phyloP scores from a whole-genome alignment of 1,284 basidiomycete genomes.

The Microbotryum scabiosae region DNA sequence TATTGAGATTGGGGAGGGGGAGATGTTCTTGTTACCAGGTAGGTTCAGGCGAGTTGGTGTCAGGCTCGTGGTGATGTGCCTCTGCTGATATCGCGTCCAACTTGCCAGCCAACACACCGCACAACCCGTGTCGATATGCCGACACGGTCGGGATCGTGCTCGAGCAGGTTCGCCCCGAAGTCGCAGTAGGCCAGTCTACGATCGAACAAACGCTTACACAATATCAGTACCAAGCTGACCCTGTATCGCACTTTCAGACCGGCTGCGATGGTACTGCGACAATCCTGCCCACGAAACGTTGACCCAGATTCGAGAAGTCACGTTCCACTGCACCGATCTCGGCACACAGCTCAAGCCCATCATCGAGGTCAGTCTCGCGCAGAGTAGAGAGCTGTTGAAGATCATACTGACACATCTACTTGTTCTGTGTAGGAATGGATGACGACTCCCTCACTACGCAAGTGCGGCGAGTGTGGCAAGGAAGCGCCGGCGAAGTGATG shows the following conservation, averaged over 20 bases:
- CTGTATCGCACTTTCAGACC: conserved; percentile 51
- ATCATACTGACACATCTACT: background rate
- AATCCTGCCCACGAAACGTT: conserved; percentile 58
- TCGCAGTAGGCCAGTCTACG: conserved; percentile 26
- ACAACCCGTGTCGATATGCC: conserved; percentile 84
- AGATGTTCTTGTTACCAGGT: conserved; percentile 93
- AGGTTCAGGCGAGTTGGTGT: conserved; percentile 25
- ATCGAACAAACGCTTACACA: background rate
- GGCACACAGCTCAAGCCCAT: conserved; percentile 89
- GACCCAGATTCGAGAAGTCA: conserved; percentile 74
- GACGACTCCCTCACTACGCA: conserved; percentile 52
- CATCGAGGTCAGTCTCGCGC: conserved; percentile 49
- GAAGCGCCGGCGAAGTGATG: conserved; percentile 56
- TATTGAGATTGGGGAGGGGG: conserved; percentile 82
- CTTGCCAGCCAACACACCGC: conserved; percentile 73
- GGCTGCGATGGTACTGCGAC: conserved; percentile 88
- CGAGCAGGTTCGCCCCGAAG: conserved; percentile 71
- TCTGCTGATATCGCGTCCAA: background rate
- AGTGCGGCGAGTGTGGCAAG: conserved; percentile 60
- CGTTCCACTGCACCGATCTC: conserved; percentile 82
- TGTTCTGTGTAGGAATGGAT: conserved; percentile 50
- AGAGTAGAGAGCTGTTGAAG: too few species aligned
- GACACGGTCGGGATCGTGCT: conserved; percentile 91
- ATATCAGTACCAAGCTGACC: background rate
- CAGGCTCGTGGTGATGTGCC: background rate